Evolutionary conservation across 176 grass and related monocot species (phyloP).

Genomic region (Oryza brachyantha): DNA sequence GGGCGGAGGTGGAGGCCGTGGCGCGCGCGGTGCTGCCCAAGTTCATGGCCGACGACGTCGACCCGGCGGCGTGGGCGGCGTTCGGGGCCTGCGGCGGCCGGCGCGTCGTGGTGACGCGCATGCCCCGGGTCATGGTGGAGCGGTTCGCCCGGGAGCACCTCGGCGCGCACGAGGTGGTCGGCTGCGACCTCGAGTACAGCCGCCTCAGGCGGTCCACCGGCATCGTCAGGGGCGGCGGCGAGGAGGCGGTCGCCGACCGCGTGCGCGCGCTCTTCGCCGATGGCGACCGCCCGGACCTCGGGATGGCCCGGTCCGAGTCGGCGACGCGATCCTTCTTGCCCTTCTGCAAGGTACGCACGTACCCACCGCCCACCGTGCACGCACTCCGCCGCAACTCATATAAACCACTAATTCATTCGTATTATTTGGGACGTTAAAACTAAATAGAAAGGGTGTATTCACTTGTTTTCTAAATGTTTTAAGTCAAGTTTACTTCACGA

Average conservation of each 20-base stretch:
- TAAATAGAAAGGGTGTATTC: no score
- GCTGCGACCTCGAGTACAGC: slow-evolving; percentile 58
- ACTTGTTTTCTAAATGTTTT: no score
- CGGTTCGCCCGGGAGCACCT: slow-evolving; percentile 79
- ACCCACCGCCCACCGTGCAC: background rate
- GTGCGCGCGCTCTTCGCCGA: slow-evolving; percentile 38
- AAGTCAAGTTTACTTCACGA: no score
- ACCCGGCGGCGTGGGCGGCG: slow-evolving; percentile 52
- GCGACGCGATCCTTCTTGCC: slow-evolving; percentile 41
- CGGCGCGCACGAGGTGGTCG: slow-evolving; percentile 70
- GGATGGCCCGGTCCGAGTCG: slow-evolving; percentile 37
- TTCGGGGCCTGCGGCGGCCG: slow-evolving; percentile 43
- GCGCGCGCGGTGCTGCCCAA: slow-evolving; percentile 88
- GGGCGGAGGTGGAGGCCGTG: slow-evolving; percentile 66
- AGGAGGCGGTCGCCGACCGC: background rate
- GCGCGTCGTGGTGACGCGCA: slow-evolving; percentile 61
- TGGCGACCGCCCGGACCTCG: slow-evolving; percentile 36
- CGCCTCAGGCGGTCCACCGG: slow-evolving; percentile 43
- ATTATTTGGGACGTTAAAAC: no score
- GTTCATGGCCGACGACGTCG: slow-evolving; percentile 85
- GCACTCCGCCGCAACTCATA: background rate
- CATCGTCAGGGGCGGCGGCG: background rate
- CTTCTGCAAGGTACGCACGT: slow-evolving; percentile 55
- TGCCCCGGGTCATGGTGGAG: slow-evolving; percentile 77
- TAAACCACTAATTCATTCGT: background rate